These are phyloP conservation scores for Magnaporthales sp. DNA, from an alignment of 2,329 filamentous ascomycete genomes.

Conservation along the genomic window DNA sequence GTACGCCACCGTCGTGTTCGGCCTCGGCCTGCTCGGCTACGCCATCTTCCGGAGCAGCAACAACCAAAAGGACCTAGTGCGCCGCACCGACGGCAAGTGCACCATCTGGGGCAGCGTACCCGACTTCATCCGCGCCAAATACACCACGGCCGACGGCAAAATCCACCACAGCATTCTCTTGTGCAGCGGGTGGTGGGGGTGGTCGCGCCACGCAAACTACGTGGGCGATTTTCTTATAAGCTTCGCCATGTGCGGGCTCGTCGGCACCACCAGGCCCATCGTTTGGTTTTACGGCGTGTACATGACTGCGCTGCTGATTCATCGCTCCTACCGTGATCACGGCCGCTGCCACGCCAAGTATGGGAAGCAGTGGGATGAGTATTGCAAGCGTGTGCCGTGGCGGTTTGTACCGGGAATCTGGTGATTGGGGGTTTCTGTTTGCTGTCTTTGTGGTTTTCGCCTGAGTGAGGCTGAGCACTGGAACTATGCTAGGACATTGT, in stretches of 20 bases:
- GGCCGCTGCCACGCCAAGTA: not conserved
- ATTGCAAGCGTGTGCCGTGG: not conserved
- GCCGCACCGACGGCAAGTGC: not conserved
- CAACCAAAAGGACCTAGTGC: not conserved
- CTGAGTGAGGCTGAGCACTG: too few relatives aligned
- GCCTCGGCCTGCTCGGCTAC: not conserved
- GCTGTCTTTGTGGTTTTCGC: too few relatives aligned
- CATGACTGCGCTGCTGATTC: not conserved
- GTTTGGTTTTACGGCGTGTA: not conserved
- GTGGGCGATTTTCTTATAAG: not conserved
- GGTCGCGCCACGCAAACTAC: not conserved
- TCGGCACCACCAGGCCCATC: not conserved
- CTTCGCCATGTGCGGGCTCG: not conserved
- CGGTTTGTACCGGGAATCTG: not conserved
- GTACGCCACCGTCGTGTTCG: not conserved
- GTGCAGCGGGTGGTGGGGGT: not conserved
- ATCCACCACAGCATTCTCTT: not conserved
- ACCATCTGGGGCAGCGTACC: not conserved
- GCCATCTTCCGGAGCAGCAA: not conserved
- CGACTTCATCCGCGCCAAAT: not conserved
- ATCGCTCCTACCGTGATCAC: not conserved
- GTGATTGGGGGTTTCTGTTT: too few relatives aligned
- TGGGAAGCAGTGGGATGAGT: not conserved
- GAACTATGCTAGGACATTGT: too few relatives aligned
- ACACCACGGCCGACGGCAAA: not conserved